Conservation (phyloP, 305 asterid species). For the Fraxinus greggii region DNA sequence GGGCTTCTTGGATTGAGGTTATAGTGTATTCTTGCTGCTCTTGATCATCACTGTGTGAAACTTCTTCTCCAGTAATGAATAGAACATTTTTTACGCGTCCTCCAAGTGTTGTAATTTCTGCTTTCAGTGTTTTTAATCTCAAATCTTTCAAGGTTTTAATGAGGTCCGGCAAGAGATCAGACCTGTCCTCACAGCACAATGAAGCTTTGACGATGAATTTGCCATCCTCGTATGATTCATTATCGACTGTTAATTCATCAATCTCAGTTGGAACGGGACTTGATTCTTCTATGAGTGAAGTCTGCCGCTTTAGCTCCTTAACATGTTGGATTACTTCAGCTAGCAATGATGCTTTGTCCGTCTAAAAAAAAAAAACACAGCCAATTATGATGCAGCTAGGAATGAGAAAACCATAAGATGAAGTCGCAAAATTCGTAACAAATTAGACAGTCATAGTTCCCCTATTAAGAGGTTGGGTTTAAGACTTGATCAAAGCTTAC, state of each 20-base stretch:
- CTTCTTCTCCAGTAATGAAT: slow-evolving; percentile 62
- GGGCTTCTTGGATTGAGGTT: slow-evolving; percentile 73
- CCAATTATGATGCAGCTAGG: no score
- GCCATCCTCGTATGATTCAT: slow-evolving; percentile 59
- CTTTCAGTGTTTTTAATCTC: slow-evolving; percentile 60
- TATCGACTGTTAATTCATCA: slow-evolving; percentile 68
- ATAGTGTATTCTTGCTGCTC: slow-evolving; percentile 35
- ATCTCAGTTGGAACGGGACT: slow-evolving; percentile 67
- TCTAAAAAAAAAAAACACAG: slow-evolving; percentile 27
- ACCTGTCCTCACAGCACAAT: slow-evolving; percentile 84
- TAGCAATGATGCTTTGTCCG: slow-evolving; percentile 73
- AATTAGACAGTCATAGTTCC: background rate
- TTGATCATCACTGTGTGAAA: background rate
- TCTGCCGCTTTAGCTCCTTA: slow-evolving; percentile 77
- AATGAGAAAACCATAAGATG: background rate
- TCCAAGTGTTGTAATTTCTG: slow-evolving; percentile 79
- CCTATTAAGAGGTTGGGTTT: no score
- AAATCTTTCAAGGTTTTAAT: slow-evolving; percentile 70
- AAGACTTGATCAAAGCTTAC: background rate
- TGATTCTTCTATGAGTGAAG: slow-evolving; percentile 62
- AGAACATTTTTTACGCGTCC: slow-evolving; percentile 77
- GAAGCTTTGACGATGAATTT: slow-evolving; percentile 65
- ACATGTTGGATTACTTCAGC: slow-evolving; percentile 77
- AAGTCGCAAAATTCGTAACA: background rate
- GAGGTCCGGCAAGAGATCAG: slow-evolving; percentile 74